Evolutionary conservation across 257 asterid genomes (phyloP).

Genomic region (Handroanthus guayacan): DNA sequence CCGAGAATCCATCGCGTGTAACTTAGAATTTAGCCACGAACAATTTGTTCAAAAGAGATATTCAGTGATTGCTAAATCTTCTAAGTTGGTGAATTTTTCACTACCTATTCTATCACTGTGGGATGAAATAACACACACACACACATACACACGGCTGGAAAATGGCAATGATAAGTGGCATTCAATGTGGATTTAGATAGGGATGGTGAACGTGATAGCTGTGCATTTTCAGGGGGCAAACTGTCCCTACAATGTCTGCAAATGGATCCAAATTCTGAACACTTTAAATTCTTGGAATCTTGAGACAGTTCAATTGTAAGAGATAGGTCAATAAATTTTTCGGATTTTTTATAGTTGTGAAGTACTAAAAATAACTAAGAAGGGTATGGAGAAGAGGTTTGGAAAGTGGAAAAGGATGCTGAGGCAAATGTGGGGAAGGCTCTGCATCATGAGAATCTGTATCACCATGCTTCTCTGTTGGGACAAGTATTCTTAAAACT

Average conservation of each 20-base stretch:
- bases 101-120: too few relatives aligned
- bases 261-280: slow-evolving; percentile 3
- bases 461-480: too few relatives aligned
- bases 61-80: too few relatives aligned
- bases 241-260: background rate
- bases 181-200: slow-evolving; percentile 33
- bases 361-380: background rate
- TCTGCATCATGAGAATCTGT: too few relatives aligned
- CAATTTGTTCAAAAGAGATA: too few relatives aligned
- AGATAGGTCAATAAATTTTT: background rate
- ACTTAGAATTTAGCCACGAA: too few relatives aligned
- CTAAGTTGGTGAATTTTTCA: too few relatives aligned
- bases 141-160: slow-evolving; percentile 46
- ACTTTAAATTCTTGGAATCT: slow-evolving; percentile 16
- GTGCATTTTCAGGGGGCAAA: slow-evolving; percentile 32
- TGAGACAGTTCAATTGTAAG: background rate
- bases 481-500: too few relatives aligned
- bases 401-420: slow-evolving; percentile 48
- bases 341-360: slow-evolving; percentile 1
- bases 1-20: too few relatives aligned
- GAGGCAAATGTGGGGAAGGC: too few relatives aligned
- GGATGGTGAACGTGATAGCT: slow-evolving; percentile 42
- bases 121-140: slow-evolving; percentile 8
- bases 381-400: slow-evolving; percentile 40
- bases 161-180: slow-evolving; percentile 35